Conservation (phyloP, 192 early-diverging fungal species). For the Backusella macrospora region DNA sequence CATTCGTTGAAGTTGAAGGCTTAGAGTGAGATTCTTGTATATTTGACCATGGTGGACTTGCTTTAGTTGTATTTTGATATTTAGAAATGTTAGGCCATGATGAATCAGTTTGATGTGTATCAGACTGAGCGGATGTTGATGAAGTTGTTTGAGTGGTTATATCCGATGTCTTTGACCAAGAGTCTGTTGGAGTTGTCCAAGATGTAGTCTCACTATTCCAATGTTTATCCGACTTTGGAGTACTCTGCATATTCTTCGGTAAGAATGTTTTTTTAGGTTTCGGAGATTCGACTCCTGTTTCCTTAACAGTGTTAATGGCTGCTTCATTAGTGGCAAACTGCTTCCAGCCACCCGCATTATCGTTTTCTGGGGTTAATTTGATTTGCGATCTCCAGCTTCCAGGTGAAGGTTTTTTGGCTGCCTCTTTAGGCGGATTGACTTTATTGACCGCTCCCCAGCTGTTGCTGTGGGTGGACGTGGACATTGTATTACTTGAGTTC, state of each 20-base stretch:
- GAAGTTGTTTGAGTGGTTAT: background rate
- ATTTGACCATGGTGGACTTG: background rate
- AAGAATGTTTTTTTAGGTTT: background rate
- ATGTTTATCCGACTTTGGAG: background rate
- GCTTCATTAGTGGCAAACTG: background rate
- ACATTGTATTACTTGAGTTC: background rate
- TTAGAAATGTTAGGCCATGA: background rate
- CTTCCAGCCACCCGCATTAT: background rate
- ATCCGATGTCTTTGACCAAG: background rate
- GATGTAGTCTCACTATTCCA: background rate
- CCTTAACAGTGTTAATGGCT: background rate
- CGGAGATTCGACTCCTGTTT: background rate
- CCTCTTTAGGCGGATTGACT: background rate
- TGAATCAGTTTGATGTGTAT: background rate
- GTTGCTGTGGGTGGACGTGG: background rate
- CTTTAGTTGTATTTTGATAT: background rate
- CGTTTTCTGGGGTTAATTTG: background rate
- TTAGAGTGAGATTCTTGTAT: background rate
- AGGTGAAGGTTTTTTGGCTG: background rate
- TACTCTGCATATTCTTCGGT: background rate
- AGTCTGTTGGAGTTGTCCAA: background rate
- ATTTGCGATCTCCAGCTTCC: slow-evolving; percentile 5
- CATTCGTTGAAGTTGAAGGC: background rate
- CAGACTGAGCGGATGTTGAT: background rate
- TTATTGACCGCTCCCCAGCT: background rate